Base-by-base conservation (phyloP, 1,284 basidiomycete species). In the Tilletia setariae region DNA sequence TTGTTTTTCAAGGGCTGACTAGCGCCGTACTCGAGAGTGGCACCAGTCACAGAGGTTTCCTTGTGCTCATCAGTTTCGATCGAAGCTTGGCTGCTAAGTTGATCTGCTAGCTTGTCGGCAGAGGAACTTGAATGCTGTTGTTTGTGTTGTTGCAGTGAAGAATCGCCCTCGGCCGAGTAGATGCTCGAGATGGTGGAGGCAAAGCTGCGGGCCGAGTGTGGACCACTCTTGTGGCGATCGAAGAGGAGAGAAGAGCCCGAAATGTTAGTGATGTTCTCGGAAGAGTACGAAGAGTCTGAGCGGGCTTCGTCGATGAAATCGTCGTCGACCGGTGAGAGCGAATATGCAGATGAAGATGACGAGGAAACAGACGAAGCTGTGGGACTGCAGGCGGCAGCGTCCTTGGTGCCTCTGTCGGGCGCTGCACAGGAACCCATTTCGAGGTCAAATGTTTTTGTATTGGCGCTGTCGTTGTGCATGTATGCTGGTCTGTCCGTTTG, bases 311-410 rank as follows among this genome's bases (percentile, higher is more conserved):
- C 11, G 43, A 44, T 9, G 43, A 44, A 44, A 19, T 13, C 43
- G 43, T 64, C 44, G 9, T 63, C 61, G 42, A 40, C 21, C 19
- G 63, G 40, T n/a, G 63, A 64, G 21, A 25, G 43, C 2, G 63
- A 64, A 44, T 23, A 47, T n/a, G 63, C 30, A 16, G 42, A 49
- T 16, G 63, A 13, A n/a, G 63, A 19, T 9, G 63, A 64, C 16
- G 63, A 64, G 42, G 63, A 21, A 4, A 44, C 46, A 30, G 63
- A 46, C 8, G 63, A 44, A 1, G 7, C 19, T 9, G 63, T 7
- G 13, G 63, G n/a, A n/a, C n/a, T n/a, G n/a, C n/a, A 64, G 63
- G 42, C 7, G 9, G 42, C 16, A 28, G 42, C 21, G 63, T 4
- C 32, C 43, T 0, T 15, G 42, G 32, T 15, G 62, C 7, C 2